Evolutionary conservation across 352 stramenopile genomes (phyloP).

Genomic region (Phytophthora capsici): DNA sequence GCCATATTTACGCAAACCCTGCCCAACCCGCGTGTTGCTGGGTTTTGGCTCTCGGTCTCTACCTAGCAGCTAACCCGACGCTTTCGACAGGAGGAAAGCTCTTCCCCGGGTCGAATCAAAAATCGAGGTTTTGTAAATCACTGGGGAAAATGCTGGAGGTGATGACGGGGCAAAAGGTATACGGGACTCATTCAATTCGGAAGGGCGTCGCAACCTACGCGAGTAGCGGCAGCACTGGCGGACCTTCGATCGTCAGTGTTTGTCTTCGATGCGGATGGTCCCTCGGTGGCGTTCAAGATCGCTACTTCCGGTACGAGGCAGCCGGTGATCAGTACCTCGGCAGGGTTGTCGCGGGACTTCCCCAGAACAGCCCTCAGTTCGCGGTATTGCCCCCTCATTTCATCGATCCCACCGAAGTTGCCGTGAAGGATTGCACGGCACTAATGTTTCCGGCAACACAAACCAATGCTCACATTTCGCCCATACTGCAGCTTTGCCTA

Average conservation of each 20-base stretch:
- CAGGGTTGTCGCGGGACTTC: conserved; percentile 10
- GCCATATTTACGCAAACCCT: conserved; percentile 27
- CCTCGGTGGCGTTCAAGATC: conserved; percentile 16
- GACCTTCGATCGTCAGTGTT: conserved; percentile 19
- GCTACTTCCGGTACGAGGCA: conserved; percentile 26
- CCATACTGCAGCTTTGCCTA: conserved; percentile 16
- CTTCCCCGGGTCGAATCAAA: conserved; percentile 3
- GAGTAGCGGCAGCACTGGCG: conserved; percentile 18
- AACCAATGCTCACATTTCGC: background rate
- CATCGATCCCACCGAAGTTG: background rate
- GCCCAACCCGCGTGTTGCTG: conserved; percentile 5
- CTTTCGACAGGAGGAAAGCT: too few relatives aligned
- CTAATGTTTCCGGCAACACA: conserved; percentile 5
- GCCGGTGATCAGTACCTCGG: conserved; percentile 19
- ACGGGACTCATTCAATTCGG: conserved; percentile 25
- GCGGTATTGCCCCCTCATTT: conserved; percentile 20
- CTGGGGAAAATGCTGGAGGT: background rate
- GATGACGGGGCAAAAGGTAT: background rate
- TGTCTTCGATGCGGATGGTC: conserved; percentile 23
- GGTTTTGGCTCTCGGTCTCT: background rate
- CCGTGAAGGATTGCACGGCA: background rate
- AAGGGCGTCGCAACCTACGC: conserved; percentile 30
- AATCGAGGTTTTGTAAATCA: background rate
- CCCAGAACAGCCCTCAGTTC: conserved; percentile 18
- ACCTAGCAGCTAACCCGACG: background rate